Base-by-base conservation (phyloP, 331 rosid species). In the Quercus phellos region DNA sequence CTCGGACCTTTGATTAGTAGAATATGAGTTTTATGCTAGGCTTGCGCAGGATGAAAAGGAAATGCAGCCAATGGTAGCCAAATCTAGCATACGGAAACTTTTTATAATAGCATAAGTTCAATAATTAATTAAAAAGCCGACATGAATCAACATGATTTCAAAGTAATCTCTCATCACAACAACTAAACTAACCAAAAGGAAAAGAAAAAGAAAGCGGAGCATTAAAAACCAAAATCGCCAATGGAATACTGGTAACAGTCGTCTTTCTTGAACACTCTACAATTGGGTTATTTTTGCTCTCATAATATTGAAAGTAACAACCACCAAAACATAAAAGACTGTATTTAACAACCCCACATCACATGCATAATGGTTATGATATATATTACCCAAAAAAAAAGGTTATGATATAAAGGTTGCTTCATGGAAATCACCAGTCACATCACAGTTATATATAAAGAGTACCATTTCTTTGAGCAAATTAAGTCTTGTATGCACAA, bases 301-400 rank as follows among this genome's bases (percentile, higher is more conserved):
- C 63, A 74, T 50, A 61, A 50, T 30, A 53, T 59, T 72, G 66
- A 76, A 81, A 71, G 82, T 56, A 66, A 61, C 71, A 38, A 55
- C 77, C 79, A 79, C 78, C 74, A 80, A 51, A 51, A 21, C 19
- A 12, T 69, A 32, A 69, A 79, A 76, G 77, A 73, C 51, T 17
- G 43, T 61, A 82, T 78, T 74, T 73, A 84, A 66, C 86, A 87
- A 81, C 89, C 87, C 85, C 79, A 79, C 79, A 58, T 71, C 80
- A 79, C 79, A 58, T 71, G 64, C 82, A 77, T 27, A 74, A 81
- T 81, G 75, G 64, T 64, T 73, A 55, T 72, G 27, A 76, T 18
- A 68, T 35, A 27, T 38, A 38, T 8, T 38, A 38, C 12, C 46
- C 2, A 8, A 38, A 38, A 38, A 38, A 2, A 35, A 35, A 6